A percentile compares a stretch with the other conserved stretches of the same genome.
These are phyloP conservation scores for Bryoglossum gracile DNA, from an alignment of 495 filamentous ascomycete genomes.

Conservation along the genomic window DNA sequence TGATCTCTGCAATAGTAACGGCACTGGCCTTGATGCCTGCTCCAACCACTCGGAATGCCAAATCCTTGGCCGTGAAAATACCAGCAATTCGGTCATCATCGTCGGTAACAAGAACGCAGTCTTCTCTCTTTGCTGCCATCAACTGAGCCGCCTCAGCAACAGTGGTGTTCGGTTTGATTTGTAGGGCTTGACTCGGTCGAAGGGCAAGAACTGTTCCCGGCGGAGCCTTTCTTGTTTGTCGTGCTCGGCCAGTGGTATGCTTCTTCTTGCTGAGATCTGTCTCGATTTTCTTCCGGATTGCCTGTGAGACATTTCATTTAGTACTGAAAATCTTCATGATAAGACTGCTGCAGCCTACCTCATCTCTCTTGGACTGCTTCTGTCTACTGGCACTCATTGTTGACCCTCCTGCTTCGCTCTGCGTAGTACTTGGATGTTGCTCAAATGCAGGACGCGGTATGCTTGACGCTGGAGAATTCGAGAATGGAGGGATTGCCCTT, in stretches of 20 bases:
- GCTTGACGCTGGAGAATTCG: conserved; percentile 59
- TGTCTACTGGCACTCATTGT: conserved; percentile 79
- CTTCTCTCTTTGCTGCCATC: conserved; percentile 98
- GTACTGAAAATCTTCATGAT: conserved; percentile 7
- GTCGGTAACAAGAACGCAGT: conserved; percentile 98
- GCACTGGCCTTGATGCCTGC: conserved; percentile 83
- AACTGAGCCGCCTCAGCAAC: conserved; percentile 96
- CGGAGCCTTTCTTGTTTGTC: conserved; percentile 84
- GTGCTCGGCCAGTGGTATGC: conserved; percentile 63
- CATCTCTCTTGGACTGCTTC: conserved; percentile 96
- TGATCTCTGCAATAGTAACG: conserved; percentile 93
- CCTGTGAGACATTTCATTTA: conserved; percentile 50
- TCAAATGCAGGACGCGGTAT: conserved; percentile 84
- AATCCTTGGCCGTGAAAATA: conserved; percentile 98
- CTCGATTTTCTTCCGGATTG: conserved; percentile 94
- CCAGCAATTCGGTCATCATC: conserved; percentile 96
- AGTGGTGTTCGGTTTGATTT: conserved; percentile 93
- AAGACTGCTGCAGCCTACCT: conserved; percentile 53
- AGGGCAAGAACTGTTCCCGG: conserved; percentile 93
- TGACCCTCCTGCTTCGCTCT: conserved; percentile 64
- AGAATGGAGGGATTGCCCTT: conserved; percentile 60
- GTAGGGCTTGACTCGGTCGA: conserved; percentile 88
- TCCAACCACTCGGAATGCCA: conserved; percentile 94
- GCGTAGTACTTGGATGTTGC: conserved; percentile 38
- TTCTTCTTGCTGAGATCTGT: conserved; percentile 97